Conservation (phyloP, 768 basidiomycete genomes). For the Russula sp. region DNA sequence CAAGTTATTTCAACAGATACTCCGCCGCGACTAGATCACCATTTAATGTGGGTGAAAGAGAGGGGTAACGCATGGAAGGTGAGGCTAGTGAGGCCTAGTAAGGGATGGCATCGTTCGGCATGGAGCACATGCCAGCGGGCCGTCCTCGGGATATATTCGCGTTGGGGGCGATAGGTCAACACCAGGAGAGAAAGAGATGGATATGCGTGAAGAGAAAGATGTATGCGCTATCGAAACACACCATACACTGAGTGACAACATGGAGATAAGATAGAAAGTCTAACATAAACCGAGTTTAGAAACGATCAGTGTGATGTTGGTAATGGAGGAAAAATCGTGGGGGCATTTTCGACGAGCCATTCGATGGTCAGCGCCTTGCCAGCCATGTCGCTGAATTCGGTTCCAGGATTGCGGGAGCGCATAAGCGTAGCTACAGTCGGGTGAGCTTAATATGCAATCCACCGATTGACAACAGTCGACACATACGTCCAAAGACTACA, state of each 20-base stretch:
- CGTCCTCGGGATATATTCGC: conserved; percentile 6
- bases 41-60: background rate
- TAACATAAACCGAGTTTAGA: background rate
- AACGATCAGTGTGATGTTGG: conserved; percentile 5
- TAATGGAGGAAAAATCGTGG: conserved; percentile 36
- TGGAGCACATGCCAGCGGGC: background rate
- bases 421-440: conserved; percentile 78
- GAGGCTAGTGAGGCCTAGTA: too few species aligned
- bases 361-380: conserved; percentile 90
- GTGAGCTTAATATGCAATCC: background rate
- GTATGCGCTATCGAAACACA: conserved; percentile 14
- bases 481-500: conserved; percentile 97
- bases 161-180: background rate
- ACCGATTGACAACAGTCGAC: background rate
- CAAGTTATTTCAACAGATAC: conserved; percentile 12
- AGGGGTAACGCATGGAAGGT: background rate
- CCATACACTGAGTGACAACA: conserved; percentile 6
- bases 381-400: conserved; percentile 97
- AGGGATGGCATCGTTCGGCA: background rate
- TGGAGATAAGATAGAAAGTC: conserved; percentile 6
- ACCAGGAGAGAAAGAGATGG: background rate
- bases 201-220: background rate
- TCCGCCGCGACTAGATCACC: background rate
- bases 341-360: conserved; percentile 90
- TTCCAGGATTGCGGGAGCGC: conserved; percentile 75